Evolutionary conservation across 169 alveolate species (phyloP), one percentile per base, ranked within the genome.

Genomic region (Cyclospora cayetanensis): DNA sequence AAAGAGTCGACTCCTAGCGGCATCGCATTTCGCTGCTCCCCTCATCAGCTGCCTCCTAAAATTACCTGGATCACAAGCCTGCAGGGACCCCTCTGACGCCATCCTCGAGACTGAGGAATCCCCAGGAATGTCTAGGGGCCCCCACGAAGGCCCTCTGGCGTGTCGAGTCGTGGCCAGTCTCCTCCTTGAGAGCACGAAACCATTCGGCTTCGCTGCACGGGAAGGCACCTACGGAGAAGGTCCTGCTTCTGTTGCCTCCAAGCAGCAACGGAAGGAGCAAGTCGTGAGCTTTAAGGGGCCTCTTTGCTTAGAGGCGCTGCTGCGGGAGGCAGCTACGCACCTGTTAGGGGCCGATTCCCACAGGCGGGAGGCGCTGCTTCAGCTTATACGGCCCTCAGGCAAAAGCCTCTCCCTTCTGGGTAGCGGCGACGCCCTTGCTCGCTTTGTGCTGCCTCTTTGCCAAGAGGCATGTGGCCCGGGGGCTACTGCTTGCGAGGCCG

Each of bases 231-330:
- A 9, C 15, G n/a, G 29, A 9, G 70, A 9, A 22, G 34, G 34
- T 4, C 7, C 70, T 11, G 34, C 70, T 4, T 7, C 70, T 11
- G 70, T 29, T 11, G 82, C 82, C 31, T 20, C 52, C 20, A 46
- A 31, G 52, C 82, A 70, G 82, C 82, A 70, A 53, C 82, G 37
- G 27, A 46, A 34, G 82, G 55, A 70, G 82, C 15, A 70, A 15
- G 46, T 12, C 31, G 5, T 70, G 25, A 1, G 29, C 52, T 70
- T 70, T 25, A 70, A 35, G 82, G 82, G 82, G 22, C 82, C 82
- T 11, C 31, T 70, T 5, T 70, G 82, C 52, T 18, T 70, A 12
- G 82, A 70, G 53, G 7, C 37, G 82, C 82, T 70, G 82, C 82
- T 70, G 46, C 82, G 37, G 52, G 82, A 70, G 18, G 52, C 82